Conservation (phyloP, 164 flowering plant genomes). For the Vitis labrusca region DNA sequence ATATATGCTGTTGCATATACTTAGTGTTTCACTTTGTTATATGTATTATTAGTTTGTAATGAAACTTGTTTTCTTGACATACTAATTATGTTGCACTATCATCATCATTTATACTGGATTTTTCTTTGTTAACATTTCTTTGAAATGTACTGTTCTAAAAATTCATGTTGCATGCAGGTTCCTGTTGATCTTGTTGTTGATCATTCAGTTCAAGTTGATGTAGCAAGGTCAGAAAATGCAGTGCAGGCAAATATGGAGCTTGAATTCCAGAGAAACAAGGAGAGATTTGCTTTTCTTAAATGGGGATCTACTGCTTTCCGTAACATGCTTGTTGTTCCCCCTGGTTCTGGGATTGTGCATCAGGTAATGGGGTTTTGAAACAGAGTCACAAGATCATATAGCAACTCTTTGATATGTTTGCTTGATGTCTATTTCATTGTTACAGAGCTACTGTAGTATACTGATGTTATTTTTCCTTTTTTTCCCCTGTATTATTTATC, state of each 20-base stretch:
- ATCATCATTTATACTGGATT: neutral
- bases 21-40: neutral
- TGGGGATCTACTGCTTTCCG: conserved; percentile 92
- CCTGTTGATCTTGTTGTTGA: conserved; percentile 97
- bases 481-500: neutral
- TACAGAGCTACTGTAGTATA: neutral
- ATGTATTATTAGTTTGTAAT: neutral
- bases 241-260: conserved; percentile 91
- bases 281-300: conserved; percentile 86
- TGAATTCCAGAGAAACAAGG: conserved; percentile 89
- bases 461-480: neutral
- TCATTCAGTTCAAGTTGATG: conserved; percentile 97
- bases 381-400: neutral
- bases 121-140: neutral
- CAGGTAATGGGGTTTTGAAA: conserved; percentile 45
- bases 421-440: neutral
- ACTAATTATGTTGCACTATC: neutral
- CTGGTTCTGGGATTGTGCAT: conserved; percentile 96
- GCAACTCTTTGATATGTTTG: neutral
- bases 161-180: conserved; percentile 50
- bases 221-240: conserved; percentile 85
- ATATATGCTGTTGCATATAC: neutral
- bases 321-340: conserved; percentile 97
- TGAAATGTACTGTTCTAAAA: neutral
- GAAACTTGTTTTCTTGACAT: neutral